Percentiles rank a stretch among this genome's conserved stretches.
Conservation (phyloP, 2,329 filamentous ascomycete species). For the Biscogniauxia sp. region DNA sequence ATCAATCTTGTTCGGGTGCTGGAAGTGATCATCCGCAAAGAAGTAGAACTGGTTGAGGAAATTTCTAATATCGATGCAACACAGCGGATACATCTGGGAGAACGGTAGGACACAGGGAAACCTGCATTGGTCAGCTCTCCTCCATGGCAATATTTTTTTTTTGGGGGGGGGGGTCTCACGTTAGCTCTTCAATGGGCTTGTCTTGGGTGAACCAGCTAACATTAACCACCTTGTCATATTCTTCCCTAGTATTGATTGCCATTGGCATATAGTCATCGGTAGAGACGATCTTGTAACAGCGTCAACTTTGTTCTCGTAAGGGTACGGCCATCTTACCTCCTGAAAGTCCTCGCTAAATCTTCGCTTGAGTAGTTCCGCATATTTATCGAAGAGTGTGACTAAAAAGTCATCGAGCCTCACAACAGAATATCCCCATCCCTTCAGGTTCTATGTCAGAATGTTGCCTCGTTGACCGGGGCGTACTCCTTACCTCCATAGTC, state of each 20-base stretch:
- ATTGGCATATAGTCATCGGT: conserved; percentile 99
- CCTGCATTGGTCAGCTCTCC: conserved; percentile 43
- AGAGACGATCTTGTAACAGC: conserved; percentile 58
- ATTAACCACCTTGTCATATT: conserved; percentile 93
- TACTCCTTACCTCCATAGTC: conserved; percentile 78
- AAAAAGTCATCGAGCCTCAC: conserved; percentile 78
- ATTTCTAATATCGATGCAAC: conserved; percentile 96
- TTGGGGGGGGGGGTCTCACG: conserved; percentile 51
- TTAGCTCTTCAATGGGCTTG: conserved; percentile 70
- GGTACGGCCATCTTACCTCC: conserved; percentile 54
- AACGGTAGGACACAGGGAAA: conserved; percentile 97
- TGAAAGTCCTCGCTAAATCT: conserved; percentile 95
- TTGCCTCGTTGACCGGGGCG: not conserved
- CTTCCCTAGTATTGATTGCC: conserved; percentile 85
- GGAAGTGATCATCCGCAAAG: conserved; percentile 94
- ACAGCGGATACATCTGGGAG: conserved; percentile 97
- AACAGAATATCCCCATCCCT: conserved; percentile 90
- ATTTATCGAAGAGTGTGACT: conserved; percentile 88
- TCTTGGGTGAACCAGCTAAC: conserved; percentile 96
- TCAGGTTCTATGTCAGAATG: conserved; percentile 1
- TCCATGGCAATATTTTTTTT: not conserved
- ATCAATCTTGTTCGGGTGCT: conserved; percentile 85
- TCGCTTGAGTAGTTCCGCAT: conserved; percentile 84
- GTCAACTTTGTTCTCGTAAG: conserved; percentile 9
- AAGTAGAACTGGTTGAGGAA: conserved; percentile 98